A percentile compares a stretch with the other conserved stretches of the same genome.
Evolutionary conservation across 2,329 filamentous ascomycete genomes (phyloP).

Genomic region (Helicocarpus griseus): DNA sequence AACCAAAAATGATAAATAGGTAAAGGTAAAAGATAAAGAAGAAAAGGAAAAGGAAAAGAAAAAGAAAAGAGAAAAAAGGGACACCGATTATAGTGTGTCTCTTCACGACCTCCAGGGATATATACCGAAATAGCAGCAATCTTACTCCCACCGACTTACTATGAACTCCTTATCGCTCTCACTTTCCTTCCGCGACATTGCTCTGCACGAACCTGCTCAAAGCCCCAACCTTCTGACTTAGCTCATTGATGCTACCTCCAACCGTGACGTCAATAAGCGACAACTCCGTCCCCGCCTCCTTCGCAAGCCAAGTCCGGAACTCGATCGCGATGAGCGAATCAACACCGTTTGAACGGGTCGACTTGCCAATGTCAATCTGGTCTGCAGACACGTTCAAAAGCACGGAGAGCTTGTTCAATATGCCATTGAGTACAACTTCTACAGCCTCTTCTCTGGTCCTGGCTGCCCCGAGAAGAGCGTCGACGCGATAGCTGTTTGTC

Average conservation of each 20-base stretch:
- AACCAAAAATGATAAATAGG: too few relatives aligned
- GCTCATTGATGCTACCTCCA: conserved; percentile 10
- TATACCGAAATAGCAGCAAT: background rate
- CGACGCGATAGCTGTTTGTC: conserved; percentile 2
- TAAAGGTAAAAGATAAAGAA: too few relatives aligned
- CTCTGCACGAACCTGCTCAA: conserved; percentile 13
- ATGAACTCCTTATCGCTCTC: background rate
- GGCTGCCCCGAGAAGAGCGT: conserved; percentile 11
- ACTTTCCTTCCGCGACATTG: background rate
- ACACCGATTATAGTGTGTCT: background rate
- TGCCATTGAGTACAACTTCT: conserved; percentile 11
- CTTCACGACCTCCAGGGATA: too few relatives aligned
- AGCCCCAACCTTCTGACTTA: conserved; percentile 14
- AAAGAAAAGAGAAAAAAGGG: background rate
- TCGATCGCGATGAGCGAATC: conserved; percentile 24
- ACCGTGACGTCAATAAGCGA: conserved; percentile 12
- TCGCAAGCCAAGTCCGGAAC: conserved; percentile 22
- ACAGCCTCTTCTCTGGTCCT: conserved; percentile 12
- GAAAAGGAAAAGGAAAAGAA: background rate
- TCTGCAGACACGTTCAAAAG: conserved; percentile 18
- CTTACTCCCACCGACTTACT: too few relatives aligned
- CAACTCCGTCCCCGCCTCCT: conserved; percentile 18
- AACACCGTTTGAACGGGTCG: conserved; percentile 18
- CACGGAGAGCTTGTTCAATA: conserved; percentile 13
- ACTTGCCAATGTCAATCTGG: conserved; percentile 16